Evolutionary conservation across 2,329 filamentous ascomycete species (phyloP).

Genomic region (Hortaea sp.): DNA sequence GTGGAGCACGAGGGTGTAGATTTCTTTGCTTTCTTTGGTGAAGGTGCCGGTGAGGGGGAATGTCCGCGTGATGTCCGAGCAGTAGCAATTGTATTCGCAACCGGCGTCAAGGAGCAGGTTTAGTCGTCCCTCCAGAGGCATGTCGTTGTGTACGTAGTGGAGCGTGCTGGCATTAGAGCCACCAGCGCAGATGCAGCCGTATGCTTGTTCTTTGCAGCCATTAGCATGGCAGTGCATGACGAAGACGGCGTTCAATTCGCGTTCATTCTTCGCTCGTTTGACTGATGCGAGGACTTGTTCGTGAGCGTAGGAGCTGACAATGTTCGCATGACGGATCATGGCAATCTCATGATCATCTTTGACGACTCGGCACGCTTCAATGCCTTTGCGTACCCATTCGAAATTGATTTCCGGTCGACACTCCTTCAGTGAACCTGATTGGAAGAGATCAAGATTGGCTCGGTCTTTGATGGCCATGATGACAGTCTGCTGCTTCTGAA

Average conservation of each 20-base stretch:
- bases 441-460: conserved; percentile 35
- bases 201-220: conserved; percentile 74
- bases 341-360: conserved; percentile 80
- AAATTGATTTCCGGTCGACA: conserved; percentile 57
- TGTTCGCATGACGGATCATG: conserved; percentile 72
- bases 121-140: conserved; percentile 58
- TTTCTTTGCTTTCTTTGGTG: conserved; percentile 54
- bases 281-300: conserved; percentile 57
- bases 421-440: conserved; percentile 55
- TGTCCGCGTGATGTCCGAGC: conserved; percentile 63
- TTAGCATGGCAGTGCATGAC: conserved; percentile 64
- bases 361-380: conserved; percentile 70
- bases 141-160: conserved; percentile 76
- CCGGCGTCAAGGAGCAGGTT: conserved; percentile 80
- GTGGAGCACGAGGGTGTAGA: conserved; percentile 55
- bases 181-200: conserved; percentile 74
- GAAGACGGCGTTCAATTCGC: conserved; percentile 73
- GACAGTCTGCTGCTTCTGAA: conserved; percentile 23
- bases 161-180: conserved; percentile 74
- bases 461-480: conserved; percentile 73
- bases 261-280: conserved; percentile 60
- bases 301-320: conserved; percentile 70
- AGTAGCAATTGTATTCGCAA: conserved; percentile 42
- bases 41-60: conserved; percentile 71
- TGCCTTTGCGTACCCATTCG: conserved; percentile 48